Percentiles rank a stretch among this genome's conserved stretches.
Conservation (phyloP, 441 rosid species). For the Adansonia gregorii region DNA sequence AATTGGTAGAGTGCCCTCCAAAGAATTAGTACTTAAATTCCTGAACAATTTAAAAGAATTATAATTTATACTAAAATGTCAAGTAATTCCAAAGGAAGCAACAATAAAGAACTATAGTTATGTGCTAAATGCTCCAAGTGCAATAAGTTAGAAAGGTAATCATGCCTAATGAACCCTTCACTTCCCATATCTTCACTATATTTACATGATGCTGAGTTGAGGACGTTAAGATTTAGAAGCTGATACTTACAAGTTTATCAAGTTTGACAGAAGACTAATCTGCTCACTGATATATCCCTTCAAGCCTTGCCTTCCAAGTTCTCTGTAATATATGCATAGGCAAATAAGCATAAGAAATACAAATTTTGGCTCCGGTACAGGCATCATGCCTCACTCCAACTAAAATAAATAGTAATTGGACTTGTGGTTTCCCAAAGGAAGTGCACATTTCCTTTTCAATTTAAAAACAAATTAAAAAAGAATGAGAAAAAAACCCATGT, state of each 20-base stretch:
- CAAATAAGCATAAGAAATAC: conserved; percentile 10
- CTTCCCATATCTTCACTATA: not conserved
- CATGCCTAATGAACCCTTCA: not conserved
- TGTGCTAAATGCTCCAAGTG: not conserved
- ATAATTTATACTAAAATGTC: not conserved
- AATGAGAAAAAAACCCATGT: not conserved
- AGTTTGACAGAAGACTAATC: conserved; percentile 76
- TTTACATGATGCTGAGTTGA: not conserved
- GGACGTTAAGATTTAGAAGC: conserved; percentile 21
- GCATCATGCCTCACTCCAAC: not conserved
- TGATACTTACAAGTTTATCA: conserved; percentile 89
- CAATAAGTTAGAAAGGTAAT: not conserved
- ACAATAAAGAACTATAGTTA: not conserved
- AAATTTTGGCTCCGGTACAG: conserved; percentile 1
- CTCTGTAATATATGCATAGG: conserved; percentile 53
- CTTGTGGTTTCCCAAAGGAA: not conserved
- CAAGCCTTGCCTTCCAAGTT: conserved; percentile 91
- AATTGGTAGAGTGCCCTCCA: conserved; percentile 70
- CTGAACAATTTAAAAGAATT: conserved; percentile 39
- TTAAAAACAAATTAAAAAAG: not conserved
- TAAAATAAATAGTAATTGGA: not conserved
- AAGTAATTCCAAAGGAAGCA: not conserved
- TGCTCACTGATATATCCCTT: conserved; percentile 86
- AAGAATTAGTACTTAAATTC: conserved; percentile 83
- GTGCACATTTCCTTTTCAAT: not conserved